These are phyloP conservation scores for Suillus subluteus DNA, from an alignment of 768 basidiomycete species.

Conservation along the genomic window DNA sequence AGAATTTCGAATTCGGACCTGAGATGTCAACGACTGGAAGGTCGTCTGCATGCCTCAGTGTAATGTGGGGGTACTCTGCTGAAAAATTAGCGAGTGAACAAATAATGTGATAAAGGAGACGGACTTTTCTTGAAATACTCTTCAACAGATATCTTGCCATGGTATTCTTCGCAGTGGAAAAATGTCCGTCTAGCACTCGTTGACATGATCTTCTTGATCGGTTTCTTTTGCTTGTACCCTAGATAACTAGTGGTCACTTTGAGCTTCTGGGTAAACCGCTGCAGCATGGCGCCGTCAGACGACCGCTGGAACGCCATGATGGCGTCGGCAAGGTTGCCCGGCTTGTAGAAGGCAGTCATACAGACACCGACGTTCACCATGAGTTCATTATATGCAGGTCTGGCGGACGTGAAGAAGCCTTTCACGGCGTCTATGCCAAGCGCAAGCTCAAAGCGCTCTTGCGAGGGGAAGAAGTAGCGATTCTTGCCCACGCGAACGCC, in stretches of 20 bases:
- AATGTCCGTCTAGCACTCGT: conserved; percentile 47
- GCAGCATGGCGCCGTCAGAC: conserved; percentile 49
- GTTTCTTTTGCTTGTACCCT: conserved; percentile 54
- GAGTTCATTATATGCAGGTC: conserved; percentile 50
- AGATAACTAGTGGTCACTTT: conserved; percentile 61
- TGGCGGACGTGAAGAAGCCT: conserved; percentile 55
- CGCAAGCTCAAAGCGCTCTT: conserved; percentile 29
- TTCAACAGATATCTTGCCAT: conserved; percentile 58
- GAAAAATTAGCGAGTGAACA: conserved; percentile 18
- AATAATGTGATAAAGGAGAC: conserved; percentile 24
- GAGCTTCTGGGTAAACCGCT: conserved; percentile 53
- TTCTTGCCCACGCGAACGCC: conserved; percentile 55
- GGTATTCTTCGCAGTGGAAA: conserved; percentile 64
- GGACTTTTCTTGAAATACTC: conserved; percentile 66
- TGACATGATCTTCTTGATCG: conserved; percentile 42
- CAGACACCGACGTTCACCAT: conserved; percentile 59
- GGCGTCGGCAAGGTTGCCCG: conserved; percentile 65
- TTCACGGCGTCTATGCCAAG: conserved; percentile 46
- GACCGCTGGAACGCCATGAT: conserved; percentile 49
- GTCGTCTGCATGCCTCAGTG: conserved; percentile 46
- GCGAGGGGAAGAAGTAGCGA: conserved; percentile 52
- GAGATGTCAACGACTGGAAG: conserved; percentile 62
- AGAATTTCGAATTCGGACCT: conserved; percentile 31
- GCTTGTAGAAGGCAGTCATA: conserved; percentile 58
- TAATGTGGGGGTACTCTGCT: conserved; percentile 59